Evolutionary conservation across 192 early-diverging fungal genomes (phyloP).

Genomic region (Endogone sp.): DNA sequence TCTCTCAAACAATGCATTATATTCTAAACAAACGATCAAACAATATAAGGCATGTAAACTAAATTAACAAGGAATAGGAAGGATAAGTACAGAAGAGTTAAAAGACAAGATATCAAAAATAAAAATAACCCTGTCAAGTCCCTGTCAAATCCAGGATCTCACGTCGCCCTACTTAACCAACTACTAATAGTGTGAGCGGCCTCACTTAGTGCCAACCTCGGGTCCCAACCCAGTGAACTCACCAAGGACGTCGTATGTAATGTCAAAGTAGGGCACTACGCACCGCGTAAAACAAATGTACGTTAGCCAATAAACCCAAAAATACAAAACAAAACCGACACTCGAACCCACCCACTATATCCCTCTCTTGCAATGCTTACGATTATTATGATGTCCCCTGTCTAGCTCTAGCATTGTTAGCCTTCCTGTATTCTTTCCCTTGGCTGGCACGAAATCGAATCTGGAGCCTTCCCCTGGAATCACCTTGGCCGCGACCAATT

Average conservation of each 20-base stretch:
- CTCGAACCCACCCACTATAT: neutral
- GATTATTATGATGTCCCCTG: constrained; percentile 29
- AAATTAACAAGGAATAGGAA: no score
- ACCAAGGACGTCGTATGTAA: constrained; percentile 18
- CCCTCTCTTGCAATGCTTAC: constrained; percentile 9
- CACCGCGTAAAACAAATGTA: no score
- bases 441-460: constrained; percentile 9
- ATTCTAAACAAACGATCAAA: no score
- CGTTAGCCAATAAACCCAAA: no score
- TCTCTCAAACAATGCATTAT: no score
- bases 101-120: no score
- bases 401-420: constrained; percentile 11
- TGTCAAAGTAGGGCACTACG: constrained; percentile 31
- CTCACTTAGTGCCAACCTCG: neutral
- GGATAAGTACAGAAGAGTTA: no score
- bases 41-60: no score
- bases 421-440: neutral
- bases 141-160: no score
- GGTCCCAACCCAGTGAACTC: constrained; percentile 3
- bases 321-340: neutral
- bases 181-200: no score
- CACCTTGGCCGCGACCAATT: neutral
- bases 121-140: no score
- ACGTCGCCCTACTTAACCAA: no score
- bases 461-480: constrained; percentile 18